phyloP scores from a whole-genome alignment of 352 stramenopile species.

The Phytophthora parvispora region DNA sequence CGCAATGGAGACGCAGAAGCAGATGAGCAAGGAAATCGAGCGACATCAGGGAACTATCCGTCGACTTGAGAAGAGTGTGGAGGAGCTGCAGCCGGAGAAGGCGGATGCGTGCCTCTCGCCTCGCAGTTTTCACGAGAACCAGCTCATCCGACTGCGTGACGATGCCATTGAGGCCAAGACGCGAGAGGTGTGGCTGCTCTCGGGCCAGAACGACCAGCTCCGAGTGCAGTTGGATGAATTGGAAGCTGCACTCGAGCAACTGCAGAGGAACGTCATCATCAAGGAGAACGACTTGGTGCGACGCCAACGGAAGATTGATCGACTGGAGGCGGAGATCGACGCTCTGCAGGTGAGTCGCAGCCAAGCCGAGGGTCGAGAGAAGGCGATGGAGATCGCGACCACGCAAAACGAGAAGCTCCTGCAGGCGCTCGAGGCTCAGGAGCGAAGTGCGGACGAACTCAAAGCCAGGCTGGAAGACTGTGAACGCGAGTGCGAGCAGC shows the following conservation, averaged over 20 bases:
- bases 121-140: conserved; percentile 78
- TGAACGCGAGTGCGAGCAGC: conserved; percentile 50
- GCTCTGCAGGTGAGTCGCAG: conserved; percentile 58
- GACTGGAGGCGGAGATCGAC: conserved; percentile 66
- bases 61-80: conserved; percentile 57
- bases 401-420: conserved; percentile 80
- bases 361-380: conserved; percentile 67
- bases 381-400: conserved; percentile 80
- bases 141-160: conserved; percentile 79
- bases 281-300: conserved; percentile 73
- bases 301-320: conserved; percentile 64
- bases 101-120: conserved; percentile 77
- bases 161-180: conserved; percentile 79
- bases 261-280: conserved; percentile 62
- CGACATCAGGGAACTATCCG: conserved; percentile 46
- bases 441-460: conserved; percentile 45
- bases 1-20: conserved; percentile 39
- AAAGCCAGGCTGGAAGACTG: conserved; percentile 21
- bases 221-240: conserved; percentile 74
- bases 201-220: conserved; percentile 73
- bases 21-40: conserved; percentile 57
- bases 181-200: conserved; percentile 78
- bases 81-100: conserved; percentile 46
- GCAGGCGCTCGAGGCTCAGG: conserved; percentile 68
- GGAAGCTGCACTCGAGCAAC: conserved; percentile 64